phyloP scores from a whole-genome alignment of 164 flowering plant genomes.

The Santalum album region DNA sequence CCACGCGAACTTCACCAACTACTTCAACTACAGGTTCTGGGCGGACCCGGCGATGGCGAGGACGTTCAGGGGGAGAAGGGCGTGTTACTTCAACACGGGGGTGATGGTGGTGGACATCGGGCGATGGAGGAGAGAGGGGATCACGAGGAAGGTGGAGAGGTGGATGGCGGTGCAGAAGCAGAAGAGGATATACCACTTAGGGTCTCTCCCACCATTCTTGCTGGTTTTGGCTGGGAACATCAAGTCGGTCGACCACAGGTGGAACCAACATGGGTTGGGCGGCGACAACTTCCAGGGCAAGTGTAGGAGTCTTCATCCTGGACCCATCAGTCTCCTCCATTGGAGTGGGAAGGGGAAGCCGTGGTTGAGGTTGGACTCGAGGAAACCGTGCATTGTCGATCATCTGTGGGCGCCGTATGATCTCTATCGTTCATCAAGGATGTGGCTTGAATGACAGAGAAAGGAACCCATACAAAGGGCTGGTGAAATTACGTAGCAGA shows the following conservation, averaged over 20 bases:
- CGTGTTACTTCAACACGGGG: constrained; percentile 70
- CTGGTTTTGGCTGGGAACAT: constrained; percentile 51
- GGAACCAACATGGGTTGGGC: constrained; percentile 64
- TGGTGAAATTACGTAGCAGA: no score
- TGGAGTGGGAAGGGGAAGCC: constrained; percentile 74
- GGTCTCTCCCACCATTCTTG: constrained; percentile 57
- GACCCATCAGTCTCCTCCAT: constrained; percentile 56
- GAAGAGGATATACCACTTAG: constrained; percentile 45
- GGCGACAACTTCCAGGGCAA: constrained; percentile 50
- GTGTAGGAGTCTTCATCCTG: constrained; percentile 51
- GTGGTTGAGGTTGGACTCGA: constrained; percentile 47
- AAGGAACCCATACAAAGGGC: no score
- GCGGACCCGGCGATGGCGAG: constrained; percentile 22
- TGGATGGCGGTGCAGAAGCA: constrained; percentile 64
- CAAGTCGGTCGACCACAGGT: constrained; percentile 42
- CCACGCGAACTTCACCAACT: constrained; percentile 54
- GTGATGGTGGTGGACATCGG: constrained; percentile 62
- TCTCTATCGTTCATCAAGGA: constrained; percentile 33
- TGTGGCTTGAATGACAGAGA: constrained; percentile 17
- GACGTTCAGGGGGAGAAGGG: constrained; percentile 39
- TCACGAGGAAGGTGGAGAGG: constrained; percentile 44
- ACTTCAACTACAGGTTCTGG: constrained; percentile 58
- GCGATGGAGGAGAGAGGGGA: constrained; percentile 54
- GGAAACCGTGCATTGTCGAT: constrained; percentile 46
- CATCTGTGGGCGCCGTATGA: constrained; percentile 59